Conservation (phyloP, 441 rosid species). For the Iberis amara region DNA sequence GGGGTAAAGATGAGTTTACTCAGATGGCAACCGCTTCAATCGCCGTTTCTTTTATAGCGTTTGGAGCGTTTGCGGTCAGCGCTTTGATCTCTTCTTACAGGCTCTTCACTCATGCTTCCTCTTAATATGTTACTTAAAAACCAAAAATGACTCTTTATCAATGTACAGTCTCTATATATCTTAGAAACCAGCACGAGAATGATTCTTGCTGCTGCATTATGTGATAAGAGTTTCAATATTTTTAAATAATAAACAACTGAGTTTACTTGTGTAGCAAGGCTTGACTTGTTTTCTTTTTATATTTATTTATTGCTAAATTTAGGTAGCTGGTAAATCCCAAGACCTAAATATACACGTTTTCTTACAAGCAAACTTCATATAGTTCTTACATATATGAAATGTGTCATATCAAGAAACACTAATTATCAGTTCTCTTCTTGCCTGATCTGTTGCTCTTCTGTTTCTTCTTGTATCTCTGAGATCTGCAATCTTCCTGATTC, state of each 20-base stretch:
- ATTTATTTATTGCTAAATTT: neutral
- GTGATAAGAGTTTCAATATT: conserved; percentile 9
- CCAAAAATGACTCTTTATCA: conserved; percentile 3
- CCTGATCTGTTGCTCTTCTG: conserved; percentile 29
- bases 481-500: conserved; percentile 29
- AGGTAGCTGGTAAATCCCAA: conserved; percentile 23
- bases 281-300: conserved; percentile 4
- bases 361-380: conserved; percentile 18
- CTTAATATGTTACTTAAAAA: conserved; percentile 11
- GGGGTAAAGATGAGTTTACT: conserved; percentile 96
- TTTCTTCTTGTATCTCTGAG: conserved; percentile 54
- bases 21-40: conserved; percentile 83
- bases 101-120: conserved; percentile 39
- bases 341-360: conserved; percentile 16
- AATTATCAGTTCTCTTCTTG: conserved; percentile 30
- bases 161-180: conserved; percentile 26
- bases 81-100: conserved; percentile 68
- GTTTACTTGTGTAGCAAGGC: conserved; percentile 28
- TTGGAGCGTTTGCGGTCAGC: conserved; percentile 66
- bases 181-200: conserved; percentile 13
- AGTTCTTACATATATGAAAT: conserved; percentile 6
- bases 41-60: conserved; percentile 72
- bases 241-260: conserved; percentile 9
- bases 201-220: conserved; percentile 1
- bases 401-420: conserved; percentile 6